Percentiles rank a stretch among this genome's conserved stretches.
Conservation (phyloP, 805 yeast species). For the Kodamaea neixiangensis region DNA sequence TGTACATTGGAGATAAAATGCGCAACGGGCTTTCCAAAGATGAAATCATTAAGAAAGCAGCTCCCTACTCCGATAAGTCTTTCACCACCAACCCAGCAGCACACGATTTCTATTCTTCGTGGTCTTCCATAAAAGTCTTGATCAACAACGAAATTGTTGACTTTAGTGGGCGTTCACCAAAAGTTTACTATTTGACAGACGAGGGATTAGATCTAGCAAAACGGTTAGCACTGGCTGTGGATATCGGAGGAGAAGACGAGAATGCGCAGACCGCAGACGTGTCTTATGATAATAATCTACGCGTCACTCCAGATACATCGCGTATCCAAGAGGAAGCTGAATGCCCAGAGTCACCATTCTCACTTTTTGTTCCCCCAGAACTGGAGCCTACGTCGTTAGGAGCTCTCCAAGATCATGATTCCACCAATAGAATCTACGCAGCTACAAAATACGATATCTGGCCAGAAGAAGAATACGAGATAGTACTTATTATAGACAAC, state of each 20-base stretch:
- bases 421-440: conserved; percentile 18
- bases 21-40: conserved; percentile 64
- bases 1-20: conserved; percentile 50
- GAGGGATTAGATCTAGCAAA: conserved; percentile 67
- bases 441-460: conserved; percentile 52
- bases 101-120: conserved; percentile 68
- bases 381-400: not conserved
- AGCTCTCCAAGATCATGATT: conserved; percentile 24
- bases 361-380: not conserved
- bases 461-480: conserved; percentile 59
- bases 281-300: conserved; percentile 38
- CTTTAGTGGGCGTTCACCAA: conserved; percentile 55
- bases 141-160: conserved; percentile 59
- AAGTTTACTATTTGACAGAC: conserved; percentile 63
- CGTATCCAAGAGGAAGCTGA: not conserved
- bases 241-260: not conserved
- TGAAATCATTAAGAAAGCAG: conserved; percentile 55
- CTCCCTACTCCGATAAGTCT: conserved; percentile 56
- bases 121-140: conserved; percentile 69
- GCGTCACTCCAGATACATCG: conserved; percentile 24
- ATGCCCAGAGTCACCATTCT: not conserved
- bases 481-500: conserved; percentile 71
- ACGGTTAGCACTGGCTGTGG: conserved; percentile 45
- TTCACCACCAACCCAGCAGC: conserved; percentile 62
- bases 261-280: conserved; percentile 16